Evolutionary conservation across 2,329 filamentous ascomycete species (phyloP).

Genomic region (Xylariaceae sp.): DNA sequence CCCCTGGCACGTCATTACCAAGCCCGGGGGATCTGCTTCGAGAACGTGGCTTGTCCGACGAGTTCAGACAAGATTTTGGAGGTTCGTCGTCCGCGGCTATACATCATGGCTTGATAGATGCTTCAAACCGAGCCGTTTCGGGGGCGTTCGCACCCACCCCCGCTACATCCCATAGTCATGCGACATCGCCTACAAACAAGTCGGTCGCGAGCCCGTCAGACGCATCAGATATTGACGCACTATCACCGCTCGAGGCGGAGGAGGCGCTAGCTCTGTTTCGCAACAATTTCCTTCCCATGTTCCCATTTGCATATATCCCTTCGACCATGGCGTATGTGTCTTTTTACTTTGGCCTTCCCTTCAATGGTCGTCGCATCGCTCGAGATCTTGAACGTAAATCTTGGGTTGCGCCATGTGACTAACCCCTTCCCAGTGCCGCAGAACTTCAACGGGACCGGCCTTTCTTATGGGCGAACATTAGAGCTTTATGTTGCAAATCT

Average conservation of each 20-base stretch:
- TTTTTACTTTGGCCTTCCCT: neutral
- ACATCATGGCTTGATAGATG: neutral
- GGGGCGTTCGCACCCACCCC: slow-evolving; percentile 5
- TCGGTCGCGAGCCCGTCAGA: slow-evolving; percentile 17
- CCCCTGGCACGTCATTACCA: neutral
- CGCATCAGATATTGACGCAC: slow-evolving; percentile 6
- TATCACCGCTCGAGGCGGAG: slow-evolving; percentile 23
- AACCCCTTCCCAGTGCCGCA: slow-evolving; percentile 18
- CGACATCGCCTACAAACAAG: slow-evolving; percentile 10
- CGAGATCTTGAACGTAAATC: neutral
- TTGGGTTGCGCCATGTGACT: slow-evolving; percentile 2
- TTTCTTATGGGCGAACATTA: slow-evolving; percentile 48
- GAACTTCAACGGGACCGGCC: slow-evolving; percentile 28
- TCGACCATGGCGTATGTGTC: slow-evolving; percentile 16
- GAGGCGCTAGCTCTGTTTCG: slow-evolving; percentile 25
- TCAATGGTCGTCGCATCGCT: too few species aligned
- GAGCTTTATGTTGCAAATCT: slow-evolving; percentile 42
- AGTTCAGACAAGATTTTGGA: neutral
- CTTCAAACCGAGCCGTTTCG: neutral
- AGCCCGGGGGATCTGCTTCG: neutral
- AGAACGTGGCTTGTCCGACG: neutral
- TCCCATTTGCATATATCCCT: slow-evolving; percentile 29
- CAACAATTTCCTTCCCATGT: slow-evolving; percentile 20
- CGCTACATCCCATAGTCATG: slow-evolving; percentile 10
- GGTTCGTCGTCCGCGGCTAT: neutral